Evolutionary conservation across 164 flowering plant species (phyloP).

Genomic region (Brasenia schreberi): DNA sequence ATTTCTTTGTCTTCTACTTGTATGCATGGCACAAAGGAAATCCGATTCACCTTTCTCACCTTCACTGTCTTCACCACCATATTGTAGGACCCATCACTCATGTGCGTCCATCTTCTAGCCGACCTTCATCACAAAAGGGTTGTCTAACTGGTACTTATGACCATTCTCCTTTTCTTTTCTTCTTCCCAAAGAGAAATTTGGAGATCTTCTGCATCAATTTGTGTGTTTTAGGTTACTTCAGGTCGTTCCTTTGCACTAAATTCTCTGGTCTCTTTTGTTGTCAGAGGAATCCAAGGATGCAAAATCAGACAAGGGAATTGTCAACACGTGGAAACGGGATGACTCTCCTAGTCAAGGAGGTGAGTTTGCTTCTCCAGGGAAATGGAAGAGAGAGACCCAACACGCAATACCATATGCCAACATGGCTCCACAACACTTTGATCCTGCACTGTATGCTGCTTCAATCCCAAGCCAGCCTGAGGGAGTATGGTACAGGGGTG

Average conservation of each 20-base stretch:
- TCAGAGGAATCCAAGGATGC: conserved; percentile 10
- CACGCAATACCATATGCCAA: conserved; percentile 24
- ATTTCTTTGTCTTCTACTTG: no score
- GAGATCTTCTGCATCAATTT: no score
- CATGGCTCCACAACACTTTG: conserved; percentile 41
- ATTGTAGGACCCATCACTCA: conserved; percentile 38
- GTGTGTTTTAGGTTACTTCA: background rate
- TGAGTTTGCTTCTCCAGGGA: conserved; percentile 43
- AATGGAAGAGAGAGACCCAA: conserved; percentile 59
- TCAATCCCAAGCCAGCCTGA: conserved; percentile 46
- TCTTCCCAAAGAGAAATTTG: background rate
- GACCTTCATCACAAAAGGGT: conserved; percentile 14
- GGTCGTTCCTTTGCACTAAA: background rate
- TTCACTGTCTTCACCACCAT: background rate
- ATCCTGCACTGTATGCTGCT: conserved; percentile 66
- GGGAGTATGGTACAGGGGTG: conserved; percentile 75
- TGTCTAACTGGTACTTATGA: conserved; percentile 30
- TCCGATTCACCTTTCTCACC: no score
- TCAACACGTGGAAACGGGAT: conserved; percentile 48
- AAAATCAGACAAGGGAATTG: conserved; percentile 19
- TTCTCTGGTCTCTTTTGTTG: background rate
- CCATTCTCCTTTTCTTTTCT: background rate
- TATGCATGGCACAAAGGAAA: no score
- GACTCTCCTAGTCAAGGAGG: conserved; percentile 28
- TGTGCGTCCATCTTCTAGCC: conserved; percentile 54